These are phyloP conservation scores for Aspergillus avenaceus DNA, from an alignment of 495 filamentous ascomycete genomes.

Conservation along the genomic window DNA sequence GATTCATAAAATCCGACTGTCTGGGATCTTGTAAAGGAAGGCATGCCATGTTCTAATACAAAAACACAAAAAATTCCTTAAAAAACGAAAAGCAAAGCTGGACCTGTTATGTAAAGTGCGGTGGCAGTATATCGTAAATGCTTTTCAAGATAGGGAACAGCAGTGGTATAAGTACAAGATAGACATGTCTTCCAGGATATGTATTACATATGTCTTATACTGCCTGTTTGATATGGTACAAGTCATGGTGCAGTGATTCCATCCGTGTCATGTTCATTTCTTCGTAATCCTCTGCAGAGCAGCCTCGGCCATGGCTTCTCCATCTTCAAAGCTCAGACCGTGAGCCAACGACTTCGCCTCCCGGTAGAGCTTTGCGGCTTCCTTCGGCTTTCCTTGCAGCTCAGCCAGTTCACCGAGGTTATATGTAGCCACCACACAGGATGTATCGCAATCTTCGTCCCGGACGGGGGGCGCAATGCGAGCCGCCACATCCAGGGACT, in stretches of 20 bases:
- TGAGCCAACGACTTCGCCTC: conserved; percentile 62
- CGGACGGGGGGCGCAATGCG: conserved; percentile 55
- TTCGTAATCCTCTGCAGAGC: conserved; percentile 41
- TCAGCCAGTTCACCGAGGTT: conserved; percentile 82
- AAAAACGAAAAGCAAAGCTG: not conserved
- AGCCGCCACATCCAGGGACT: conserved; percentile 59
- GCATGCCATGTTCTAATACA: conserved; percentile 44
- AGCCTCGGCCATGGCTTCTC: conserved; percentile 51
- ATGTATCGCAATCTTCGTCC: conserved; percentile 79
- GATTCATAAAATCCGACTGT: conserved; percentile 34
- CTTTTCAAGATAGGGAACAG: too few relatives aligned
- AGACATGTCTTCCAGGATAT: too few relatives aligned
- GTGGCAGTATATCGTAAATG: too few relatives aligned
- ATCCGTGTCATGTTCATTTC: conserved; percentile 17
- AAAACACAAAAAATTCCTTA: conserved; percentile 36
- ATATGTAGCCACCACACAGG: conserved; percentile 76
- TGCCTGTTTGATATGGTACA: not conserved
- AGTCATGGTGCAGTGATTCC: not conserved
- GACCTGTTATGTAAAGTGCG: not conserved
- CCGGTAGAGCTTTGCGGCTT: conserved; percentile 52
- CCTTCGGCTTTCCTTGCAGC: conserved; percentile 57
- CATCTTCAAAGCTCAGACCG: conserved; percentile 60
- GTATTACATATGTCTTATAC: not conserved
- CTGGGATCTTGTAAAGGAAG: conserved; percentile 33
- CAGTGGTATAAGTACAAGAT: too few relatives aligned